Conservation (phyloP, 305 asterid species). For the Fraxinus floribunda region DNA sequence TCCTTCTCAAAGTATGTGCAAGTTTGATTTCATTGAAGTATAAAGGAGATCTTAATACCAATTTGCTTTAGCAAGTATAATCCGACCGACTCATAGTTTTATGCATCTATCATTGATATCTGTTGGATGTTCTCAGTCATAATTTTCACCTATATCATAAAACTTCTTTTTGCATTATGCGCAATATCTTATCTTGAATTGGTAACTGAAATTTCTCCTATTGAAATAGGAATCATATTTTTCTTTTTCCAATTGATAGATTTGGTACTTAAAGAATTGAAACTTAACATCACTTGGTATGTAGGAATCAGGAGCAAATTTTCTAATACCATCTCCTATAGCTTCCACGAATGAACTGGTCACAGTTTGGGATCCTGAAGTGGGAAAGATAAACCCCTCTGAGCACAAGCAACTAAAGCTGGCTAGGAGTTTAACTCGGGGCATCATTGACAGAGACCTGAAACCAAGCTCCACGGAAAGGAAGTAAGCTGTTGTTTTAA, state of each 20-base stretch:
- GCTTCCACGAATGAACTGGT: constrained; percentile 94
- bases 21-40: not conserved
- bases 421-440: constrained; percentile 97
- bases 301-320: constrained; percentile 96
- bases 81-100: not conserved
- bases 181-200: not conserved
- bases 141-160: not conserved
- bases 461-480: constrained; percentile 88
- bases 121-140: not conserved
- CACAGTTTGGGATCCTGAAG: constrained; percentile 94
- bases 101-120: not conserved
- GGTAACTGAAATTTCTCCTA: not conserved
- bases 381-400: constrained; percentile 92
- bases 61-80: not conserved
- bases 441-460: constrained; percentile 95
- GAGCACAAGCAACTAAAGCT: constrained; percentile 98
- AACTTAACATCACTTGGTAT: constrained; percentile 24
- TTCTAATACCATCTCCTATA: constrained; percentile 83
- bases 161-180: not conserved
- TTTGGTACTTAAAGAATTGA: constrained; percentile 9
- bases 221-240: not conserved
- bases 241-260: constrained; percentile 1
- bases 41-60: not conserved
- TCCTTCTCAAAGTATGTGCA: not conserved
- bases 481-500: constrained; percentile 55